Percentiles rank a stretch among this genome's conserved stretches.
Conservation (phyloP, 2,329 filamentous ascomycete species). For the Cyclaneusma minus region DNA sequence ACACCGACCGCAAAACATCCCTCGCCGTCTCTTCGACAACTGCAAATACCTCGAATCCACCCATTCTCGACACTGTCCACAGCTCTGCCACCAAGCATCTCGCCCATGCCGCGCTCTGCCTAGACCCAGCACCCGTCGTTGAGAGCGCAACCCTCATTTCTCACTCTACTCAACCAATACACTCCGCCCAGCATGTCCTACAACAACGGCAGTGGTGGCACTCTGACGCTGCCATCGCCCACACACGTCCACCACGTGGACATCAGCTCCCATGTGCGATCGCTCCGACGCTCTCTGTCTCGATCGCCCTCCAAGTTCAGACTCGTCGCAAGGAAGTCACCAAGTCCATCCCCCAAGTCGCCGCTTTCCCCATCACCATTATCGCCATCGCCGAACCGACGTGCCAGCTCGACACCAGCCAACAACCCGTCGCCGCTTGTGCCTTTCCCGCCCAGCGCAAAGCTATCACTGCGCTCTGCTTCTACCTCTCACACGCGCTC, state of each 20-base stretch:
- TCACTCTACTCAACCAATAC: background rate
- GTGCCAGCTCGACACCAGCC: slow-evolving; percentile 31
- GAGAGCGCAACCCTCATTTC: too few species aligned
- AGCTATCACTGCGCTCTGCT: slow-evolving; percentile 48
- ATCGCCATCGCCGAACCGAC: slow-evolving; percentile 27
- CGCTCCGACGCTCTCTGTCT: slow-evolving; percentile 74
- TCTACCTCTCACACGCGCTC: slow-evolving; percentile 40
- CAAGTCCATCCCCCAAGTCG: slow-evolving; percentile 31
- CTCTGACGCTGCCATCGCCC: slow-evolving; percentile 74
- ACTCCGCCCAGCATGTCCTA: slow-evolving; percentile 33
- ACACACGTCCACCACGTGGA: slow-evolving; percentile 72
- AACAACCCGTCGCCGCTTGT: slow-evolving; percentile 37
- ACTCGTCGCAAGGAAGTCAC: slow-evolving; percentile 30
- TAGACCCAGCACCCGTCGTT: too few species aligned
- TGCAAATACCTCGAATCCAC: too few species aligned
- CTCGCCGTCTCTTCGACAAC: too few species aligned
- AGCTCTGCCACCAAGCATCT: too few species aligned
- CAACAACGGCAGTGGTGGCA: slow-evolving; percentile 50
- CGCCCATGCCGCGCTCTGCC: too few species aligned
- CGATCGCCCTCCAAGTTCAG: slow-evolving; percentile 87
- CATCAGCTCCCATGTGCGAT: slow-evolving; percentile 65
- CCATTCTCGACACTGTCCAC: too few species aligned
- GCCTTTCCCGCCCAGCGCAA: slow-evolving; percentile 50
- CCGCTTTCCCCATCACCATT: slow-evolving; percentile 42
- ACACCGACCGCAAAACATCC: too few species aligned